Base-by-base conservation (phyloP, 2,329 filamentous ascomycete species). In the Alternaria gaisen region DNA sequence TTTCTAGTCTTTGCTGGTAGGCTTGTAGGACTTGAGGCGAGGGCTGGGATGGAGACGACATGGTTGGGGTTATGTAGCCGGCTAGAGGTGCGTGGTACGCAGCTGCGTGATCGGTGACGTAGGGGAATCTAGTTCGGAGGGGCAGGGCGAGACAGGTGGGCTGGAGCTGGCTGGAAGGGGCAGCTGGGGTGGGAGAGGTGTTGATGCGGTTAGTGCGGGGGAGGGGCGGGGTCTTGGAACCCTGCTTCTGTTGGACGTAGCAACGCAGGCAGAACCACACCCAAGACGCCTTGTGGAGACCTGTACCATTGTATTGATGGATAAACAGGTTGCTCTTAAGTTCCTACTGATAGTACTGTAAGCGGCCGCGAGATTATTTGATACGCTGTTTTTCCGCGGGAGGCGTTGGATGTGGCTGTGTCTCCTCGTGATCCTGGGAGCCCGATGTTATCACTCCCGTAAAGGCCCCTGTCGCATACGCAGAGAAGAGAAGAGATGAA, bases 101-200 rank as follows among this genome's bases (percentile, higher is more conserved):
- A 46, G 56, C 4, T 53, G 59, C 52, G 58, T 64, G 65, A 67
- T 64, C 63, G 61, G 69, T 72, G 69, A 72, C 69, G 69, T 72
- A 70, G 62, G 60, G 54, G 57, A 56, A 34, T 43, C 32, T 41
- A 9, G 50, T 34, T 41, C 48, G 32, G 32, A 34, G 32, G 32
- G 2, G 46, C 40, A 30, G 44, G 57, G 30, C 34, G 53, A 40
- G 36, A n/a, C 34, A 3, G 34, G 14, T 38, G 34, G 34, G 36
- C 55, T 46, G 53, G 56, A 57, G 44, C 22, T 50, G 48, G 52
- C 46, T 50, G 30, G 20, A 50, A 50, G 46, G 32, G 32, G 46
- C 24, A 50, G 46, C 46, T 50, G 20, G 30, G 5, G 46, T 50
- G 46, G 59, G 63, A 53, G 61, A 47, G 40, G 51, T 58, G 51